phyloP scores from a whole-genome alignment of 805 yeast species.

The Sugiyamaella americana region DNA sequence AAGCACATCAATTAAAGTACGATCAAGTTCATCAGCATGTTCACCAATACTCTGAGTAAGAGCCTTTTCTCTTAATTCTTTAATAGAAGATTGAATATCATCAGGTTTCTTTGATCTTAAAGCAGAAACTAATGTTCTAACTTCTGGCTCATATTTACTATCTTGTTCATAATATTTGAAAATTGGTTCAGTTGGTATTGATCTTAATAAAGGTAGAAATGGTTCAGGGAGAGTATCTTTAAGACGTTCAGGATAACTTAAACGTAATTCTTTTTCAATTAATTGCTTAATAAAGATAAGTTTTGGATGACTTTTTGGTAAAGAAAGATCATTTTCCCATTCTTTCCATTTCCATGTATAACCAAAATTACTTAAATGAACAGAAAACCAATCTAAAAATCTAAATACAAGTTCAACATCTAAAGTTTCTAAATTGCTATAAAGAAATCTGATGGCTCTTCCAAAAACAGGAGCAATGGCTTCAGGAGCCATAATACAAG shows the following conservation, averaged over 20 bases:
- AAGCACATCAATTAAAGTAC: conserved; percentile 52
- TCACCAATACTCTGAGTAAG: conserved; percentile 29
- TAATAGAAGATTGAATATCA: conserved; percentile 5
- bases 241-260: conserved; percentile 70
- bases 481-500: conserved; percentile 73
- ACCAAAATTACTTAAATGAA: conserved; percentile 87
- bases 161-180: conserved; percentile 36
- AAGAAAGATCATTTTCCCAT: conserved; percentile 55
- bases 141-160: conserved; percentile 34
- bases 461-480: conserved; percentile 94
- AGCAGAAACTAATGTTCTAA: conserved; percentile 34
- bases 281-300: conserved; percentile 68
- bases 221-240: conserved; percentile 63
- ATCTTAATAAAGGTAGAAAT: conserved; percentile 43
- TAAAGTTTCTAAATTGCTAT: conserved; percentile 54
- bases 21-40: conserved; percentile 34
- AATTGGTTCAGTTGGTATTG: conserved; percentile 32
- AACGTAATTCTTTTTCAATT: conserved; percentile 74
- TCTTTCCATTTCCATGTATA: conserved; percentile 98
- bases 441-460: conserved; percentile 79
- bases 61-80: conserved; percentile 19
- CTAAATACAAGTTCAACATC: conserved; percentile 73
- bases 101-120: conserved; percentile 23
- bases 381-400: conserved; percentile 84
- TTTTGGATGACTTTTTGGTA: conserved; percentile 59